These are phyloP conservation scores for Eragrostis curvula DNA, from an alignment of 176 grass and related monocot genomes.

Conservation along the genomic window DNA sequence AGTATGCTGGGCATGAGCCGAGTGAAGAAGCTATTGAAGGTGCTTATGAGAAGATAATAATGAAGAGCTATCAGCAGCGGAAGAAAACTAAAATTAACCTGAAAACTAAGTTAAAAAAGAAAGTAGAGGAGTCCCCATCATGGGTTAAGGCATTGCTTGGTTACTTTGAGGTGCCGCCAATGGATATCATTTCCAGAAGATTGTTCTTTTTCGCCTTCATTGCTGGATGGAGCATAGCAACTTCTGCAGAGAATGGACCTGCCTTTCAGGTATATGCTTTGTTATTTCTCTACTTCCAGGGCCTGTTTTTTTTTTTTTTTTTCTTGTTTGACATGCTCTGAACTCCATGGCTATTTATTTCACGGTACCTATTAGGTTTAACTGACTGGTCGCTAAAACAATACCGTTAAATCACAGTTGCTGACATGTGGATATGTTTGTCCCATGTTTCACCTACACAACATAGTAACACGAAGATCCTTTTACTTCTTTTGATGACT, in stretches of 20 bases:
- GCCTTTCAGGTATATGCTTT: slow-evolving; percentile 84
- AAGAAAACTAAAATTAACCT: slow-evolving; percentile 90
- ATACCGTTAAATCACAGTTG: background rate
- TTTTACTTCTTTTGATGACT: slow-evolving; percentile 3
- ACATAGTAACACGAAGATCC: background rate
- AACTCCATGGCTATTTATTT: background rate
- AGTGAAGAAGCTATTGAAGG: slow-evolving; percentile 90
- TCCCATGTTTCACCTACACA: background rate
- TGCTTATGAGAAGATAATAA: slow-evolving; percentile 94
- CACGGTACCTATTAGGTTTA: background rate
- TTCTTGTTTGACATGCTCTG: slow-evolving; percentile 31
- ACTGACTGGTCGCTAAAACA: background rate
- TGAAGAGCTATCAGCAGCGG: slow-evolving; percentile 85
- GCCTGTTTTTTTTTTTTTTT: slow-evolving; percentile 10
- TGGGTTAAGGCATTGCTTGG: slow-evolving; percentile 80
- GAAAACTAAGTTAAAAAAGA: slow-evolving; percentile 78
- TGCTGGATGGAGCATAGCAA: slow-evolving; percentile 89
- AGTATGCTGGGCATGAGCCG: slow-evolving; percentile 81
- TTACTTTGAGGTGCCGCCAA: slow-evolving; percentile 77
- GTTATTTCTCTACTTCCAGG: slow-evolving; percentile 21
- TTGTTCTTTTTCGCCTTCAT: slow-evolving; percentile 95
- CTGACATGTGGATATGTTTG: background rate
- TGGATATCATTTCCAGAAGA: slow-evolving; percentile 76
- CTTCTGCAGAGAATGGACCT: slow-evolving; percentile 85
- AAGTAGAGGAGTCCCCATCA: slow-evolving; percentile 78